Evolutionary conservation across 768 basidiomycete species (phyloP), one percentile per base, ranked within the genome.

Genomic region (Podaxis carcinomalis): DNA sequence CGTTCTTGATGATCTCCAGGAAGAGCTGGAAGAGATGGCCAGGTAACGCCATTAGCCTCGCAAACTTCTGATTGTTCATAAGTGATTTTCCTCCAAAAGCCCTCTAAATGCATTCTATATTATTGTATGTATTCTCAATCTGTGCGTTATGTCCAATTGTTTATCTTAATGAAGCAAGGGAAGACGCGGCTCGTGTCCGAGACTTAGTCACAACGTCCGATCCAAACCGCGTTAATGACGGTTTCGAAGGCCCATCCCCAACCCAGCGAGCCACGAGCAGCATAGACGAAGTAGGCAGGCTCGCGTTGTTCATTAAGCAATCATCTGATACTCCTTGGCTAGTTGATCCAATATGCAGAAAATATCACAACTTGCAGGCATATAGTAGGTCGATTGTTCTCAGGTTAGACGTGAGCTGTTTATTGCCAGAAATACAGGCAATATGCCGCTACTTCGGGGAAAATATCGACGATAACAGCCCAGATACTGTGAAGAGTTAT

Each of bases 401-500:
- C 42, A 6, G 14, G 23, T 50, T 9, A 19, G 16, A 16, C 19
- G 13, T 21, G 11, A 32, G 59, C 28, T 32, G 25, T 46, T 47
- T 16, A 49, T 2, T 28, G 2, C 25, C 5, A 56, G 10, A 16
- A 19, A 14, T 7, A n/a, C 54, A 93, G 89, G 77, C 80, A 1
- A 87, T 93, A 61, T 93, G 92, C 67, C 84, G 83, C 50, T 92
- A 90, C 69, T 93, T 94, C 64, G 92, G 89, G 1, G 92, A 93
- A 72, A 63, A 66, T 0, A 82, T 92, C 39, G 79, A 89, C 63
- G 66, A 73, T 5, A 70, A 67, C 10, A 78, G 88, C 64, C 65
- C 74, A 7, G 76, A 75, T 5, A 61, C 77, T 10, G 70, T 80
- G 55, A 78, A 78, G 57, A 67, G 67, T 3, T 85, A 89, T 65